Conservation (phyloP, 352 stramenopile genomes). For the Halophytophthora polymorphica region DNA sequence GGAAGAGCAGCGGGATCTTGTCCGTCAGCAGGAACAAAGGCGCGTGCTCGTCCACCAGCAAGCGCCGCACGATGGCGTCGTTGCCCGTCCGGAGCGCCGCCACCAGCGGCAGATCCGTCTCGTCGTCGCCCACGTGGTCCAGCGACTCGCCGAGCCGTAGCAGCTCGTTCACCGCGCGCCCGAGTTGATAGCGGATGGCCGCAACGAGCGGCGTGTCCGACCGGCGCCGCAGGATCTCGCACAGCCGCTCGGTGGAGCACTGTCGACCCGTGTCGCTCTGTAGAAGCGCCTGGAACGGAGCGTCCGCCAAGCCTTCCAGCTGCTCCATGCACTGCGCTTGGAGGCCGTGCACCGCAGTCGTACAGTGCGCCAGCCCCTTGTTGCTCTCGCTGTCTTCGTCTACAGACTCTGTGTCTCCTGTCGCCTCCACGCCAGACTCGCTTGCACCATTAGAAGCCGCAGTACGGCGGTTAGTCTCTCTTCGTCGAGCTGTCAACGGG, state of each 20-base stretch:
- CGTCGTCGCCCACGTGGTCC: constrained; percentile 36
- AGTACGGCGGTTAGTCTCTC: constrained; percentile 5
- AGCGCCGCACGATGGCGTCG: constrained; percentile 64
- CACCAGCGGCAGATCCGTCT: constrained; percentile 65
- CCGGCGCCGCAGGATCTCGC: constrained; percentile 54
- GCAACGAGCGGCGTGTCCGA: constrained; percentile 66
- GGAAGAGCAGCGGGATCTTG: constrained; percentile 72
- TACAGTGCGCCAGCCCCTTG: constrained; percentile 17
- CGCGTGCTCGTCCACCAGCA: constrained; percentile 67
- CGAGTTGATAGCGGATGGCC: constrained; percentile 76
- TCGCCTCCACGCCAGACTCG: constrained; percentile 10
- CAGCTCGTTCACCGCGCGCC: constrained; percentile 77
- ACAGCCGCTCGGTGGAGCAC: constrained; percentile 68
- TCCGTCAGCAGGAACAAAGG: constrained; percentile 76
- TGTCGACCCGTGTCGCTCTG: constrained; percentile 58
- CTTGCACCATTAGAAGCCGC: constrained; percentile 1
- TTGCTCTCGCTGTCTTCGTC: constrained; percentile 1
- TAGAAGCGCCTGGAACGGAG: constrained; percentile 50
- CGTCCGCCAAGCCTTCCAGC: constrained; percentile 46
- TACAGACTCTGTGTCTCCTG: constrained; percentile 16
- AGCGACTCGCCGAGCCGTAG: constrained; percentile 51
- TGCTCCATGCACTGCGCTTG: constrained; percentile 55
- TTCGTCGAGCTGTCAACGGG: constrained; percentile 22
- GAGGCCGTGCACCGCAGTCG: constrained; percentile 30
- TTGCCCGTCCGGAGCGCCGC: constrained; percentile 70